phyloP scores from a whole-genome alignment of 306 rosid species.

The Prunus mume region DNA sequence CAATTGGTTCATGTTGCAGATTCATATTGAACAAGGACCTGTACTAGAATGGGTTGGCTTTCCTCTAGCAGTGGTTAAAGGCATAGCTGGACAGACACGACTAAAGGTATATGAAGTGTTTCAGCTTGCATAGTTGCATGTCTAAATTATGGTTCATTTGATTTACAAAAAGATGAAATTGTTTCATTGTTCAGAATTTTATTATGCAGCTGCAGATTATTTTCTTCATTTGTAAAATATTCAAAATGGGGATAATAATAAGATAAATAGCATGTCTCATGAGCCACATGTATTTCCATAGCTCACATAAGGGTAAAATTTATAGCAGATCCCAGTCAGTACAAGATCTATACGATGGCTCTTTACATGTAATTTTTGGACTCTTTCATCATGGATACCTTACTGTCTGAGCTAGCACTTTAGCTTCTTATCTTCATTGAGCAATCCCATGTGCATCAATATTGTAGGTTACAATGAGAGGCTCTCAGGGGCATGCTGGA shows the following conservation, averaged over 20 bases:
- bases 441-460: constrained; percentile 1
- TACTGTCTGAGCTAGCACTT: neutral
- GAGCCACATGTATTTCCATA: neutral
- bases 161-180: no score
- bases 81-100: constrained; percentile 97
- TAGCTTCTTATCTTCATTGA: neutral
- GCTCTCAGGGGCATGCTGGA: constrained; percentile 95
- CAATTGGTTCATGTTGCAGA: constrained; percentile 39
- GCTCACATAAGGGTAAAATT: neutral
- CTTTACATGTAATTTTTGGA: neutral
- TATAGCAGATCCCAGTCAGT: neutral
- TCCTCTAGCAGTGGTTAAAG: constrained; percentile 88
- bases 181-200: no score
- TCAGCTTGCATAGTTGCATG: neutral
- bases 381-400: neutral
- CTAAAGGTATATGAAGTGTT: constrained; percentile 48
- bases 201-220: no score
- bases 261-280: neutral
- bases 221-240: no score
- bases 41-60: constrained; percentile 78
- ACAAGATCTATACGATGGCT: neutral
- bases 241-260: no score
- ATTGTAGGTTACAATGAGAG: constrained; percentile 81
- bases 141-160: neutral
- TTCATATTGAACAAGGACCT: constrained; percentile 97